Percentiles rank a stretch among this genome's conserved stretches.
Conservation (phyloP, 441 rosid species). For the Pelargonium citronellum region DNA sequence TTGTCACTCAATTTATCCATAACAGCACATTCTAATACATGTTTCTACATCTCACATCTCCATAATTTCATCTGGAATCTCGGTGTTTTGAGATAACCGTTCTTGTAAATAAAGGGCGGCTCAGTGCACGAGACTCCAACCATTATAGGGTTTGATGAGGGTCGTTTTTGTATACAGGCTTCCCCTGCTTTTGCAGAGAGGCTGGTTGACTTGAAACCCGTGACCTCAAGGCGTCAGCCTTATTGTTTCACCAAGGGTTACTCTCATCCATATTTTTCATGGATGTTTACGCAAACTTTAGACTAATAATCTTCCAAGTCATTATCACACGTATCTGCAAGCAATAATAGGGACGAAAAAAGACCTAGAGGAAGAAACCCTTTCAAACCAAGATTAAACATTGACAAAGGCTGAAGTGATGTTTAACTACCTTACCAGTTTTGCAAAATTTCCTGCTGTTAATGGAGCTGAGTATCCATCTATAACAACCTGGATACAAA, state of each 20-base stretch:
- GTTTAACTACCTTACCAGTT: constrained; percentile 91
- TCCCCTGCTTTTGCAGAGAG: too few species aligned
- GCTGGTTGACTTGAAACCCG: too few species aligned
- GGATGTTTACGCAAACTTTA: background rate
- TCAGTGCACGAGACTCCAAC: too few species aligned
- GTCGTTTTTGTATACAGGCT: too few species aligned
- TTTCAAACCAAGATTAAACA: background rate
- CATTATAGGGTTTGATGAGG: too few species aligned
- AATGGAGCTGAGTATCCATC: constrained; percentile 96
- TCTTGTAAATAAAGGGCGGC: background rate
- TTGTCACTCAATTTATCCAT: background rate
- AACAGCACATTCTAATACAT: background rate
- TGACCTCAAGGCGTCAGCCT: too few species aligned
- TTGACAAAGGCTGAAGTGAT: constrained; percentile 29
- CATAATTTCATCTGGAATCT: background rate
- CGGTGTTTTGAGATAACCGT: background rate
- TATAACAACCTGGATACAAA: constrained; percentile 51
- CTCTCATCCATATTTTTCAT: too few species aligned
- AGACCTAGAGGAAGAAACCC: background rate
- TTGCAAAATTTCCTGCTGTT: constrained; percentile 81
- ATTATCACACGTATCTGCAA: background rate
- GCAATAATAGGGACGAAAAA: background rate
- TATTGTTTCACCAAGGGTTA: too few species aligned
- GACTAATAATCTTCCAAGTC: background rate
- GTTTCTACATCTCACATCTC: background rate